phyloP scores from a whole-genome alignment of 208 protist genomes.

The Leishmania tropica region DNA sequence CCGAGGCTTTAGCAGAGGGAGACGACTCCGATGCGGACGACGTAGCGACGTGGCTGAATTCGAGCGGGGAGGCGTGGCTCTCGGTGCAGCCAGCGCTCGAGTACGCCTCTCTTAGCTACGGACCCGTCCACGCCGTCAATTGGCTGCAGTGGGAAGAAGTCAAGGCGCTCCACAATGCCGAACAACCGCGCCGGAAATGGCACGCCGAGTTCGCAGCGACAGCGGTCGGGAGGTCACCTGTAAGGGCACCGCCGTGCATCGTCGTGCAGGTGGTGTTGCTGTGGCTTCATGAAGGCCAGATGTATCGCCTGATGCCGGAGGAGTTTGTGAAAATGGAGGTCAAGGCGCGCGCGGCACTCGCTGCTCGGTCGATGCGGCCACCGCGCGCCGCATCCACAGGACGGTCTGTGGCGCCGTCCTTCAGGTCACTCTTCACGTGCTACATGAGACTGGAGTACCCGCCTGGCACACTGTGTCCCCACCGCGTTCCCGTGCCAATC shows the following conservation, averaged over 20 bases:
- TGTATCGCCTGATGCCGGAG: conserved; percentile 11
- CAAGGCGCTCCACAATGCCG: conserved; percentile 10
- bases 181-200: conserved; percentile 4
- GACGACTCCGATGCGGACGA: background rate
- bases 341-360: background rate
- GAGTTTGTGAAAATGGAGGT: conserved; percentile 11
- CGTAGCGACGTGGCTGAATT: background rate
- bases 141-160: conserved; percentile 34
- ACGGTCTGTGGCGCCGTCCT: background rate
- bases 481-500: conserved; percentile 24
- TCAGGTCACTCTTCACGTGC: conserved; percentile 19
- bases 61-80: conserved; percentile 9
- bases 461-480: conserved; percentile 19
- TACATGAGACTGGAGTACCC: conserved; percentile 24
- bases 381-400: background rate
- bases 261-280: conserved; percentile 20
- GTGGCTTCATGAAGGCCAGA: conserved; percentile 16
- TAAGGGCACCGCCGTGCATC: conserved; percentile 1
- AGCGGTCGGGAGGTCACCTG: background rate
- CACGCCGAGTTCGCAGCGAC: background rate
- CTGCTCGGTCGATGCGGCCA: background rate
- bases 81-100: conserved; percentile 30
- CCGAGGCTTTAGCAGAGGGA: background rate
- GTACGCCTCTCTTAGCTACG: conserved; percentile 23
- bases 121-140: conserved; percentile 11